Evolutionary conservation across 768 basidiomycete species (phyloP), one percentile per base, ranked within the genome.

Genomic region (Leccinellum rugosiceps): DNA sequence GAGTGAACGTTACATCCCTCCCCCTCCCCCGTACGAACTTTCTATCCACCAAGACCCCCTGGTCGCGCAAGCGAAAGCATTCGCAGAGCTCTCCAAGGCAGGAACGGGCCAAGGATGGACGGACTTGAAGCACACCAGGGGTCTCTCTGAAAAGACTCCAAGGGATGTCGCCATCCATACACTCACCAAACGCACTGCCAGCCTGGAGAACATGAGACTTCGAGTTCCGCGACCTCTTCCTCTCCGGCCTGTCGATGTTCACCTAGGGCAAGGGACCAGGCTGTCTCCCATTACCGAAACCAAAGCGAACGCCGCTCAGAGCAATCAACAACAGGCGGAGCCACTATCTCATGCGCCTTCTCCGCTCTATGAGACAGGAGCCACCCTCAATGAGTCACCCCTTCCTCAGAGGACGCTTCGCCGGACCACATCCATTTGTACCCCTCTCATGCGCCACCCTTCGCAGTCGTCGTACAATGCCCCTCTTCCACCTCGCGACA

Each of bases 41-140:
- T 73, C 75, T 10, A 64, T 75, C 21, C 65, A 72, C n/a, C 41
- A 19, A 1, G 41, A 41, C n/a, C 5, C 41, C 10, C 38, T 10
- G 38, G n/a, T 41, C 35, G 43, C 82, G 79, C 48, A 83, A 87
- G 66, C 78, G 74, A 49, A 87, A 85, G 70, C 72, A 65, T 76
- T 2, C 70, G 49, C 48, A 59, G 21, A 21, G 35, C 8, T n/a
- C 1, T 4, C 8, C 30, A 31, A 25, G 52, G 2, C 35, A n/a
- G 8, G 15, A 35, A 35, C 3, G n/a, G 54, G 45, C 45, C 45
- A 64, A 15, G 67, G 70, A 15, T 48, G 56, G 51, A 62, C 58
- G 8, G 61, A 63, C 34, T 21, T 25, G 17, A 68, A 62, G 34
- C 58, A 58, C 13, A 47, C 58, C 25, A 48, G 25, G 21, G 30